These are phyloP conservation scores for Diaporthe helianthi DNA, from an alignment of 2,329 filamentous ascomycete species.

Conservation along the genomic window DNA sequence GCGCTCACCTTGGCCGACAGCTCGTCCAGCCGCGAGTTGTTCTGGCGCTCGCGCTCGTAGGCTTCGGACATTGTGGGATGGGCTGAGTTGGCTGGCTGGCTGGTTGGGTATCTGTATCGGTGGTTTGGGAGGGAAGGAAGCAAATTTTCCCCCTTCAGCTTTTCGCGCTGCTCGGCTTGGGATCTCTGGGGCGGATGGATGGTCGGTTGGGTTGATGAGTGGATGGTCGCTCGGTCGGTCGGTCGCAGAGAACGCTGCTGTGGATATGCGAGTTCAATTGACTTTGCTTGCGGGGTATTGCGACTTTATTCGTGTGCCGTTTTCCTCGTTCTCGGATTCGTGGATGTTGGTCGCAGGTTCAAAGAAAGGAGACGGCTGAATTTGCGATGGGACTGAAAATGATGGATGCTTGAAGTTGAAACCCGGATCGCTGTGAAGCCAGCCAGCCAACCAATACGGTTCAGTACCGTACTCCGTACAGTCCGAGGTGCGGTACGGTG, in stretches of 20 bases:
- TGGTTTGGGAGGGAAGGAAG: too few species aligned
- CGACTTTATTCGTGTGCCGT: background rate
- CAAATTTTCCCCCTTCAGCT: too few species aligned
- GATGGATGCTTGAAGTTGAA: constrained; percentile 13
- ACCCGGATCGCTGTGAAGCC: constrained; percentile 8
- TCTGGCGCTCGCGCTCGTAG: constrained; percentile 85
- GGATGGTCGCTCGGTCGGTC: background rate
- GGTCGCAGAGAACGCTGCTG: too few species aligned
- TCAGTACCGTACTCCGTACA: too few species aligned
- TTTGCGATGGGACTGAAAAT: background rate
- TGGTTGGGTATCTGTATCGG: too few species aligned
- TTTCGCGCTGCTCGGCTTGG: too few species aligned
- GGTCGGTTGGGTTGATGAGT: too few species aligned
- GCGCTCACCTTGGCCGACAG: constrained; percentile 90
- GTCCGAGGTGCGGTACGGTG: background rate
- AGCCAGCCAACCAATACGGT: background rate
- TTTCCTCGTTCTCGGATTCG: background rate
- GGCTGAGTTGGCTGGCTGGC: background rate
- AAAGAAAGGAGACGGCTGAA: constrained; percentile 6
- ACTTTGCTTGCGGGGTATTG: background rate
- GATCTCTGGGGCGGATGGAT: too few species aligned
- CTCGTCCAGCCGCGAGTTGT: constrained; percentile 92
- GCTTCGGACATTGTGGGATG: constrained; percentile 69
- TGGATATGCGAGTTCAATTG: background rate
- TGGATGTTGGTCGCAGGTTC: background rate